phyloP scores from a whole-genome alignment of 1,284 basidiomycete genomes.

The Sanguinoderma infundibulare region DNA sequence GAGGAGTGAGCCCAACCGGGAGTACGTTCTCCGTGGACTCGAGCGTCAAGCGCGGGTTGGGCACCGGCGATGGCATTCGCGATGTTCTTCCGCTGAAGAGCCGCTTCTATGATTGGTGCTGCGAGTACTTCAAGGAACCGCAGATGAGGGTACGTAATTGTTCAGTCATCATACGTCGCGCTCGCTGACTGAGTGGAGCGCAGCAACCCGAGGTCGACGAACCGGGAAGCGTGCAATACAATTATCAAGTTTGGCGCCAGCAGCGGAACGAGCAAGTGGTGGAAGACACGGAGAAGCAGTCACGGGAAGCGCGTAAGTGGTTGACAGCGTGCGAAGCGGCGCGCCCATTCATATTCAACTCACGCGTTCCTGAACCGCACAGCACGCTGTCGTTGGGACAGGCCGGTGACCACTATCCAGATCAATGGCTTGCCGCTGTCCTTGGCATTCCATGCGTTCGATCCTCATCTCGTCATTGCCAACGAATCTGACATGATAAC shows the following conservation, averaged over 20 bases:
- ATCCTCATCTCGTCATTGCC: conserved; percentile 86
- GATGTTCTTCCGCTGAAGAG: conserved; percentile 89
- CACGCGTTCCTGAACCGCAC: conserved; percentile 6
- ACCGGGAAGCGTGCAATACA: conserved; percentile 92
- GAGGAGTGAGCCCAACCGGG: conserved; percentile 67
- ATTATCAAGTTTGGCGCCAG: conserved; percentile 95
- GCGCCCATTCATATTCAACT: background rate
- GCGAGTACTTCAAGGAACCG: conserved; percentile 97
- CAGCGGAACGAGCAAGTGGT: conserved; percentile 87
- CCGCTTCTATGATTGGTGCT: conserved; percentile 94
- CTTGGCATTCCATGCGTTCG: conserved; percentile 91
- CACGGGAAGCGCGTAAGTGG: conserved; percentile 71
- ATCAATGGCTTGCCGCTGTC: conserved; percentile 75
- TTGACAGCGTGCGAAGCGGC: background rate
- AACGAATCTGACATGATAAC: conserved; percentile 89
- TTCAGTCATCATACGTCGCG: conserved; percentile 8
- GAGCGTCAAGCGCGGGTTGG: conserved; percentile 72
- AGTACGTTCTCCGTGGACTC: conserved; percentile 79
- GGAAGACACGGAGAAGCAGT: conserved; percentile 74
- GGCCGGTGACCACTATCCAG: conserved; percentile 76
- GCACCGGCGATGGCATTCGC: conserved; percentile 71
- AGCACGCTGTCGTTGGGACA: conserved; percentile 77
- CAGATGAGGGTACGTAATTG: conserved; percentile 85
- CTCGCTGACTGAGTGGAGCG: conserved; percentile 5
- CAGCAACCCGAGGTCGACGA: conserved; percentile 95